These are phyloP conservation scores for Nannochloropsis granulata DNA, from an alignment of 108 stramenopile genomes.

Conservation along the genomic window DNA sequence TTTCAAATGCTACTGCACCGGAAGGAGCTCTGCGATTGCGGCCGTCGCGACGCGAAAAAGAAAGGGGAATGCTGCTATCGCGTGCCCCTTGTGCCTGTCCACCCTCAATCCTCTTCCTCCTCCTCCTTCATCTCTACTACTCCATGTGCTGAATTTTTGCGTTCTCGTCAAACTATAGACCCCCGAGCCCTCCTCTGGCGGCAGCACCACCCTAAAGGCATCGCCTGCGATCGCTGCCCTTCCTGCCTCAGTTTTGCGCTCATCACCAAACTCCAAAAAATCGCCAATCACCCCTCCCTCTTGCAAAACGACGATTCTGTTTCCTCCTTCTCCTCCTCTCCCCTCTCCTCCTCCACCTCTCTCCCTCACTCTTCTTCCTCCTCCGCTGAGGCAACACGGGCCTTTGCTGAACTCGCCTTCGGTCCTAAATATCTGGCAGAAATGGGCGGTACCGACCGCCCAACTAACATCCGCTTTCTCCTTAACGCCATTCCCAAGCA, in stretches of 20 bases:
- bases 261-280: conserved; percentile 25
- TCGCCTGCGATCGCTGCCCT: conserved; percentile 22
- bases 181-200: conserved; percentile 27
- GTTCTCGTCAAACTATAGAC: background rate
- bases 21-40: conserved; percentile 11
- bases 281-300: conserved; percentile 38
- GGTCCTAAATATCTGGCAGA: background rate
- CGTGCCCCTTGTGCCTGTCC: background rate
- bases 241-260: conserved; percentile 14
- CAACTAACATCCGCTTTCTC: conserved; percentile 13
- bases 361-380: background rate
- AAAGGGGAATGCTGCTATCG: conserved; percentile 8
- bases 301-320: conserved; percentile 17
- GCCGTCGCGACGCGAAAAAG: background rate
- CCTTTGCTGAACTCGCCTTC: background rate
- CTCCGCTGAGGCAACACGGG: background rate
- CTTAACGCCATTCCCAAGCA: conserved; percentile 10
- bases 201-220: conserved; percentile 7
- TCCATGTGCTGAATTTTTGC: background rate
- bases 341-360: background rate
- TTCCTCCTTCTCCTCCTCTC: too few relatives aligned
- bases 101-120: background rate
- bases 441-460: background rate
- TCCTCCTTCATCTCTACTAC: background rate
- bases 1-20: conserved; percentile 11